Evolutionary conservation across 1,284 basidiomycete species (phyloP).

Genomic region (Cryptococcus maquisensis): DNA sequence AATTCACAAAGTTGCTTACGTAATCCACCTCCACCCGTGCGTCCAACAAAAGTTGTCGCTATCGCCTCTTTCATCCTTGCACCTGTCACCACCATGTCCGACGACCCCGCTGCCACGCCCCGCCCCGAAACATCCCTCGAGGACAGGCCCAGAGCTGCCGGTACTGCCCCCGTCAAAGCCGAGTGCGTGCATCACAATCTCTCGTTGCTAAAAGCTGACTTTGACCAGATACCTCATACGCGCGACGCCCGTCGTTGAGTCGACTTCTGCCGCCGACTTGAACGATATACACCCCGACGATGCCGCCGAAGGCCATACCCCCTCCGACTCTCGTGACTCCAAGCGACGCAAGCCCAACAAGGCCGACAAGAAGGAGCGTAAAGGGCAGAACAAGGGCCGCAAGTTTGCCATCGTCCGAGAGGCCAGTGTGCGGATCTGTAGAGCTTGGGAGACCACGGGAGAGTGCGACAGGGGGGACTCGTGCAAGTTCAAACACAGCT

Average conservation of each 20-base stretch:
- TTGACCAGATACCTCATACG: conserved; percentile 58
- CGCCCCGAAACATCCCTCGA: conserved; percentile 23
- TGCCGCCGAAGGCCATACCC: conserved; percentile 59
- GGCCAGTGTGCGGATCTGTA: conserved; percentile 35
- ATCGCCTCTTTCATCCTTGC: neutral
- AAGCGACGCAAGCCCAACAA: conserved; percentile 52
- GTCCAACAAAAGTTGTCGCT: conserved; percentile 2
- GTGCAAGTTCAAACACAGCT: conserved; percentile 78
- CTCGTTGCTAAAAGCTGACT: neutral
- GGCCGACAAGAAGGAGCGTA: conserved; percentile 63
- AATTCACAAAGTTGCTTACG: neutral
- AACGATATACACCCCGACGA: conserved; percentile 55
- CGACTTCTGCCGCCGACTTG: conserved; percentile 11
- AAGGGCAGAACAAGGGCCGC: conserved; percentile 73
- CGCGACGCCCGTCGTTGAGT: conserved; percentile 53
- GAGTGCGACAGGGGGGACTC: conserved; percentile 14
- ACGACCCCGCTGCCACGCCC: conserved; percentile 14
- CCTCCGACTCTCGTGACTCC: conserved; percentile 2
- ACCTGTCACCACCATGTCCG: conserved; percentile 14
- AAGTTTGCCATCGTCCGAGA: conserved; percentile 33
- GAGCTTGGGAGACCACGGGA: conserved; percentile 36
- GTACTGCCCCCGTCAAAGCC: conserved; percentile 62
- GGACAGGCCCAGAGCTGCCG: conserved; percentile 16
- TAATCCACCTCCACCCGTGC: neutral
- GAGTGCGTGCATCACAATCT: conserved; percentile 53